Evolutionary conservation across 1,284 basidiomycete species (phyloP).

Genomic region (Moesziomyces sp.): DNA sequence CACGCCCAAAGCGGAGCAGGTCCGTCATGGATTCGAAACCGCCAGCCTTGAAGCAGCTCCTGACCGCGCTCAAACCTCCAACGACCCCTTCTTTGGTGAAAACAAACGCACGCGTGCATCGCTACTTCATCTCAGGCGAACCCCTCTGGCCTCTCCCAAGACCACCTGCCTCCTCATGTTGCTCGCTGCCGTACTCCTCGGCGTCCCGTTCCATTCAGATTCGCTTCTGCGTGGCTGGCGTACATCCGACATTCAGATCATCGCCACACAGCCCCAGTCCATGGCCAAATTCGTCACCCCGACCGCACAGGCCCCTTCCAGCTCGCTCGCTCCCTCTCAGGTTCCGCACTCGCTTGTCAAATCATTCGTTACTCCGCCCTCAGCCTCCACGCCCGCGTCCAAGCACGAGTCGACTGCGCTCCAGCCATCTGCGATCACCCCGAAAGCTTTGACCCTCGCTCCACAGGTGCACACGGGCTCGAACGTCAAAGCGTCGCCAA

Average conservation of each 20-base stretch:
- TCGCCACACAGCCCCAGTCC: neutral
- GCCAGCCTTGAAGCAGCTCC: no score
- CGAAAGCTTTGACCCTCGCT: neutral
- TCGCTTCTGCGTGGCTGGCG: constrained; percentile 1
- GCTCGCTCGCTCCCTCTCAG: neutral
- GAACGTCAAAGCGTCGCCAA: neutral
- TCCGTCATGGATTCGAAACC: neutral
- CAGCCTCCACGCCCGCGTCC: neutral
- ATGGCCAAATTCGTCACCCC: constrained; percentile 23
- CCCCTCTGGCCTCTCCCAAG: constrained; percentile 8
- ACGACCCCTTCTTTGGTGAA: neutral
- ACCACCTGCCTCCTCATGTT: constrained; percentile 24
- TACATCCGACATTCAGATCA: neutral
- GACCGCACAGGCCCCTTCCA: neutral
- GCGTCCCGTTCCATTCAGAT: constrained; percentile 22
- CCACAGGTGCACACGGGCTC: neutral
- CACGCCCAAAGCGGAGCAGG: neutral
- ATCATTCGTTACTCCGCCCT: neutral
- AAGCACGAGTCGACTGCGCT: neutral
- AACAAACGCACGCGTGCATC: constrained; percentile 1
- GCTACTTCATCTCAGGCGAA: constrained; percentile 4
- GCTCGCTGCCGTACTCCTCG: constrained; percentile 20
- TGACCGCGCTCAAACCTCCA: no score
- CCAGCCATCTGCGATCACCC: neutral
- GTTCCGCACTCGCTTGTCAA: neutral